phyloP scores from a whole-genome alignment of 2,329 filamentous ascomycete genomes.

The Exophiala alcalophila region DNA sequence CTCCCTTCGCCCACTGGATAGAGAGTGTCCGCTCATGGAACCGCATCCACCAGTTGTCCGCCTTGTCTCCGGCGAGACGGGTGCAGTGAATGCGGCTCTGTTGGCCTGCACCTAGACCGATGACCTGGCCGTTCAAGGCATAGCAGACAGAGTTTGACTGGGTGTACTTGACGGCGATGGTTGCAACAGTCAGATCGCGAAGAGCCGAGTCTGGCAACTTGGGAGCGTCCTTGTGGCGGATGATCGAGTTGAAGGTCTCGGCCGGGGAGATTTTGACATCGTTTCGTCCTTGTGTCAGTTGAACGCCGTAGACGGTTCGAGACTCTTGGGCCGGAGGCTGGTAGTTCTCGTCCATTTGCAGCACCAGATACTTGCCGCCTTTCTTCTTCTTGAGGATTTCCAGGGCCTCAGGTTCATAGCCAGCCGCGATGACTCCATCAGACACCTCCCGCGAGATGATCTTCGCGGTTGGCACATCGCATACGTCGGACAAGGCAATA shows the following conservation, averaged over 20 bases:
- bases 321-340: constrained; percentile 71
- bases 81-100: constrained; percentile 99
- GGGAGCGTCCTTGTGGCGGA: constrained; percentile 76
- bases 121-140: constrained; percentile 85
- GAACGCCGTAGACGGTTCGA: constrained; percentile 86
- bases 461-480: constrained; percentile 89
- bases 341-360: constrained; percentile 90
- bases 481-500: constrained; percentile 85
- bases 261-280: constrained; percentile 80
- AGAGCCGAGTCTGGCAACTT: constrained; percentile 75
- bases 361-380: constrained; percentile 91
- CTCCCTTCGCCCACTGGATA: constrained; percentile 96
- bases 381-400: constrained; percentile 97
- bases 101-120: constrained; percentile 92
- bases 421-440: constrained; percentile 90
- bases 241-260: constrained; percentile 75
- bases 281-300: constrained; percentile 86
- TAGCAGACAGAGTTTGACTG: constrained; percentile 99
- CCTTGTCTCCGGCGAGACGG: constrained; percentile 93
- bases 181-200: constrained; percentile 88
- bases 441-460: constrained; percentile 98
- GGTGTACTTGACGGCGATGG: constrained; percentile 96
- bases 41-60: constrained; percentile 99
- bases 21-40: constrained; percentile 86
- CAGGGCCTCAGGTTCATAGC: constrained; percentile 78